These are phyloP conservation scores for Xylaria hypoxylon DNA, from an alignment of 2,329 filamentous ascomycete genomes.

Conservation along the genomic window DNA sequence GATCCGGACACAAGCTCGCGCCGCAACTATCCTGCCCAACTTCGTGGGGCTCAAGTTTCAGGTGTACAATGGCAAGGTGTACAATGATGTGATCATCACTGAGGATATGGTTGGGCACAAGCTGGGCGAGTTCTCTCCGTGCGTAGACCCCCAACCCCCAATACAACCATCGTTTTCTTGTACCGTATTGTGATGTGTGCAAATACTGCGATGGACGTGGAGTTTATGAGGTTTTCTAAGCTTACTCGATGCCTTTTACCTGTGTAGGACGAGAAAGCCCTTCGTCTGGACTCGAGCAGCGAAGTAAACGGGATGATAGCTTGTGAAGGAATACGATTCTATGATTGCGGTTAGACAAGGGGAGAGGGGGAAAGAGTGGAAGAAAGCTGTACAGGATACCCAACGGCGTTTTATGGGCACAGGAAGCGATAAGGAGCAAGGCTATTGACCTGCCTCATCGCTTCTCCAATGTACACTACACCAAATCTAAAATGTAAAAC, in stretches of 20 bases:
- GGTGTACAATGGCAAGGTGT: slow-evolving; percentile 91
- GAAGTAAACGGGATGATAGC: slow-evolving; percentile 34
- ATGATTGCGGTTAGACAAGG: slow-evolving; percentile 30
- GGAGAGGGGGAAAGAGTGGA: neutral
- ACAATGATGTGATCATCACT: slow-evolving; percentile 84
- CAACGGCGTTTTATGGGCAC: slow-evolving; percentile 13
- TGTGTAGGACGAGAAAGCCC: slow-evolving; percentile 66
- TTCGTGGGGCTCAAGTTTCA: slow-evolving; percentile 92
- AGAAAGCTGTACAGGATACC: slow-evolving; percentile 35
- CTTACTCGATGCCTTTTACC: slow-evolving; percentile 17
- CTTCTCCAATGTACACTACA: slow-evolving; percentile 28
- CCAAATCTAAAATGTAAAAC: slow-evolving; percentile 20
- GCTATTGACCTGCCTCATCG: neutral
- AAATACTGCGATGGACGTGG: neutral
- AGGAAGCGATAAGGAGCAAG: slow-evolving; percentile 1
- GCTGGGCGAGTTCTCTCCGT: slow-evolving; percentile 91
- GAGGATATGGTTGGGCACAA: slow-evolving; percentile 98
- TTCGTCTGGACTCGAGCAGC: slow-evolving; percentile 63
- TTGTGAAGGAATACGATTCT: neutral
- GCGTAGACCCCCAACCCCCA: slow-evolving; percentile 55
- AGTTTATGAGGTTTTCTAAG: neutral
- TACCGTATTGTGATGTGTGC: neutral
- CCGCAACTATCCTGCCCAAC: slow-evolving; percentile 89
- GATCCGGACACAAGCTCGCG: slow-evolving; percentile 87
- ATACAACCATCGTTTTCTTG: neutral